These are phyloP conservation scores for Nitzschia sp. DNA, from an alignment of 108 stramenopile species.

Conservation along the genomic window DNA sequence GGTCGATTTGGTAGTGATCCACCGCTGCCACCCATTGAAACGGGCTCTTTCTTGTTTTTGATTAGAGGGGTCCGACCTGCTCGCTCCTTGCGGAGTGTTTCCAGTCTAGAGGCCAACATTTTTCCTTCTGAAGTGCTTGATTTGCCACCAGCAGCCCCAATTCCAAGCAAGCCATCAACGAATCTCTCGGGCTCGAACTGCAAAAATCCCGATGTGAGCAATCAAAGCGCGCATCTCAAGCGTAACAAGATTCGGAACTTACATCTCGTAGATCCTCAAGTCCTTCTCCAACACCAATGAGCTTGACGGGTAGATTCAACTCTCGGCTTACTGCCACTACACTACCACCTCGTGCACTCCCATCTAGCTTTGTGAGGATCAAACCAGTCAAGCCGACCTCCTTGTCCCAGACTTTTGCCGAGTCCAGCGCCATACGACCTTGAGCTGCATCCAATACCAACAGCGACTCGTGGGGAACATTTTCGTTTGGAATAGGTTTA, in stretches of 20 bases:
- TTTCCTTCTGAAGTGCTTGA: conserved; percentile 59
- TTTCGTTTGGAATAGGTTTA: conserved; percentile 53
- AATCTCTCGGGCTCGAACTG: conserved; percentile 85
- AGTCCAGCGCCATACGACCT: conserved; percentile 94
- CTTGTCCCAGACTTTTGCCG: conserved; percentile 82
- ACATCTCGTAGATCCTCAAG: conserved; percentile 86
- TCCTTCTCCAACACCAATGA: conserved; percentile 95
- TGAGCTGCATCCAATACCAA: conserved; percentile 94
- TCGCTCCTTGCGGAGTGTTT: conserved; percentile 69
- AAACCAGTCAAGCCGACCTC: conserved; percentile 92
- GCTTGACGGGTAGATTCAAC: conserved; percentile 92
- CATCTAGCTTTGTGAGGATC: conserved; percentile 94
- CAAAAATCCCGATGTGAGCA: conserved; percentile 3
- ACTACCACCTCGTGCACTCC: conserved; percentile 92
- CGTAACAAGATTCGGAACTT: conserved; percentile 35
- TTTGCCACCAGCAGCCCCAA: conserved; percentile 58
- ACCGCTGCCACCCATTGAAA: background rate
- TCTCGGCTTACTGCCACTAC: conserved; percentile 91
- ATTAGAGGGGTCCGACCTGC: conserved; percentile 50
- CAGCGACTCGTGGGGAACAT: conserved; percentile 90
- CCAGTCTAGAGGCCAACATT: conserved; percentile 57
- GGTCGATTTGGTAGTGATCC: background rate
- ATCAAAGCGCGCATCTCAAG: too few species aligned
- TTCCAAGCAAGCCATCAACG: conserved; percentile 82
- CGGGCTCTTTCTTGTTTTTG: conserved; percentile 18